These are phyloP conservation scores for Pisolithus orientalis DNA, from an alignment of 768 basidiomycete species.

Conservation along the genomic window DNA sequence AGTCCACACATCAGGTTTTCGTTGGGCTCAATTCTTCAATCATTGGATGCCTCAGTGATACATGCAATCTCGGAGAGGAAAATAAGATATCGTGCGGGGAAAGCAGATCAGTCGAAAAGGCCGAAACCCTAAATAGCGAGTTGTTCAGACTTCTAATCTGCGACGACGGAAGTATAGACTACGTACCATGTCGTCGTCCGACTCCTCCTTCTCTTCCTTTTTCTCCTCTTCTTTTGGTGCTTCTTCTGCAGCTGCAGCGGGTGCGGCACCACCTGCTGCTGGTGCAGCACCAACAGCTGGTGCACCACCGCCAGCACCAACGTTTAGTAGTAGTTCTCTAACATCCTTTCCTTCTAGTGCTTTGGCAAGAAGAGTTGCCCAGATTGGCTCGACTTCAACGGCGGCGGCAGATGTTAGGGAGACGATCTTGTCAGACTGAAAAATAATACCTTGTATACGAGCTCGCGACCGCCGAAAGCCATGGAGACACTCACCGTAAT, in stretches of 20 bases:
- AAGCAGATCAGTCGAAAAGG: slow-evolving; percentile 75
- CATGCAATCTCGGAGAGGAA: not conserved
- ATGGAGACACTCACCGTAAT: slow-evolving; percentile 71
- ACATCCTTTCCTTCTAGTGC: slow-evolving; percentile 98
- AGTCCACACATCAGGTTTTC: too few species aligned
- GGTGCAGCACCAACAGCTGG: slow-evolving; percentile 60
- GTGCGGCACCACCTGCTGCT: slow-evolving; percentile 50
- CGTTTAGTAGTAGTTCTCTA: slow-evolving; percentile 91
- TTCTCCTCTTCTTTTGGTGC: slow-evolving; percentile 70
- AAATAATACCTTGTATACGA: slow-evolving; percentile 3
- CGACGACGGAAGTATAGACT: not conserved
- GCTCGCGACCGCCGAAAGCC: not conserved
- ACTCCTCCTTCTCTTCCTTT: slow-evolving; percentile 85
- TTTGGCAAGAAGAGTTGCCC: slow-evolving; percentile 95
- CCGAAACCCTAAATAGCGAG: slow-evolving; percentile 74
- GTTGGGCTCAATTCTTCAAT: not conserved
- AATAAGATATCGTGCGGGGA: slow-evolving; percentile 22
- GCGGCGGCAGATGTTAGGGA: slow-evolving; percentile 79
- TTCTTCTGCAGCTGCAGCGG: slow-evolving; percentile 64
- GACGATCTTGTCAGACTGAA: slow-evolving; percentile 85
- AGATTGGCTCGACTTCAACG: slow-evolving; percentile 91
- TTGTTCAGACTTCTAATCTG: not conserved
- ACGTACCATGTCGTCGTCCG: slow-evolving; percentile 85
- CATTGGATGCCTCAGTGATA: slow-evolving; percentile 1
- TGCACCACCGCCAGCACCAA: slow-evolving; percentile 87